These are phyloP conservation scores for Mycena haematopus DNA, from an alignment of 768 basidiomycete genomes.

Conservation along the genomic window DNA sequence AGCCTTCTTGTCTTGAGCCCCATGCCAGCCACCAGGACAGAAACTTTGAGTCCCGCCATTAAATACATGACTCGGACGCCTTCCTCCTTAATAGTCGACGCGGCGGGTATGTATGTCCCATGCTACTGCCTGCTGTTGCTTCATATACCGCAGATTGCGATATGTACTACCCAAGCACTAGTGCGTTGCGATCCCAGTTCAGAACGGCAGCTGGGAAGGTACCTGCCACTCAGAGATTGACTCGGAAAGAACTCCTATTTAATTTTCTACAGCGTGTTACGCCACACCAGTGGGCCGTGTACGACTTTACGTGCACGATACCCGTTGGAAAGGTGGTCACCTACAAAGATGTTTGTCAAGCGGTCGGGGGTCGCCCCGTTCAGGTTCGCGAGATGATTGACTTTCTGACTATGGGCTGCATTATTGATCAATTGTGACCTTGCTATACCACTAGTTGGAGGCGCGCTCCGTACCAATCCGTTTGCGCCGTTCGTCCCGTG, in stretches of 20 bases:
- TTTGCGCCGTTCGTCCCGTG: conserved; percentile 74
- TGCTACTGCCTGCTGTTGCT: not conserved
- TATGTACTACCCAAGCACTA: conserved; percentile 35
- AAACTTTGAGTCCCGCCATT: conserved; percentile 6
- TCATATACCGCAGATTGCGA: not conserved
- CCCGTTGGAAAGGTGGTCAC: conserved; percentile 61
- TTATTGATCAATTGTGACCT: not conserved
- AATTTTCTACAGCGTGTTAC: conserved; percentile 49
- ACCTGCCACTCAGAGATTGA: not conserved
- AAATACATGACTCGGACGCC: not conserved
- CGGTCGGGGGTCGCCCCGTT: conserved; percentile 69
- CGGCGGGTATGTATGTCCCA: not conserved
- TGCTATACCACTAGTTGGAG: conserved; percentile 52
- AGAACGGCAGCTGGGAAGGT: conserved; percentile 46
- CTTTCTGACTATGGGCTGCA: not conserved
- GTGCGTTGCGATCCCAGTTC: conserved; percentile 38
- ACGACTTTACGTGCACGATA: conserved; percentile 57
- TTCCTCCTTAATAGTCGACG: not conserved
- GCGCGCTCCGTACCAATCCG: conserved; percentile 67
- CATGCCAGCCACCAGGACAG: conserved; percentile 27
- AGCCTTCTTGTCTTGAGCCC: not conserved
- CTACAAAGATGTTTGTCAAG: conserved; percentile 58
- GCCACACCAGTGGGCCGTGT: conserved; percentile 64
- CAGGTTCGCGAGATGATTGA: conserved; percentile 46
- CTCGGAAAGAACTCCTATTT: no score